phyloP scores from a whole-genome alignment of 257 asterid species.

The Solanum sparsipilum region DNA sequence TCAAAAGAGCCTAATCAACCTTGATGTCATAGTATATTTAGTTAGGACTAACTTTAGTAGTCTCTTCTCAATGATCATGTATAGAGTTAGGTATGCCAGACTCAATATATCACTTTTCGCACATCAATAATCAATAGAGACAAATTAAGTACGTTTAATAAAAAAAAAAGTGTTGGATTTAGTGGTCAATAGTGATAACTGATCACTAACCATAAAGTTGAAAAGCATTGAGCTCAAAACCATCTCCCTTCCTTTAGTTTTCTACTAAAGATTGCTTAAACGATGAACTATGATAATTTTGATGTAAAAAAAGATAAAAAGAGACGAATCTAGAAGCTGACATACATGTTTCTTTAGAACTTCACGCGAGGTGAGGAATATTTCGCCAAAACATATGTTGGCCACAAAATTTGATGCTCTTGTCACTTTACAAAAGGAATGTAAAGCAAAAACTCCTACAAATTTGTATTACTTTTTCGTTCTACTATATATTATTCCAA shows the following conservation, averaged over 20 bases:
- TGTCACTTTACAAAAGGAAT: constrained; percentile 10
- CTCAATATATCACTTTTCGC: neutral
- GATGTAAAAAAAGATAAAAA: neutral
- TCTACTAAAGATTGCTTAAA: neutral
- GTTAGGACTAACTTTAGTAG: neutral
- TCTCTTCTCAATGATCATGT: neutral
- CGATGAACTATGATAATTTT: neutral
- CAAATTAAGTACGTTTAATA: neutral
- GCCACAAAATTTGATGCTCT: constrained; percentile 2
- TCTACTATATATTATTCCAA: neutral
- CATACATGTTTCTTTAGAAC: constrained; percentile 1
- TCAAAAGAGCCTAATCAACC: neutral
- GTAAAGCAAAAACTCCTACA: neutral
- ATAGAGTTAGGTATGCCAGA: neutral
- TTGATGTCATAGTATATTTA: neutral
- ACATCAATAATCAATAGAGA: neutral
- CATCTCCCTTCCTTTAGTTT: neutral
- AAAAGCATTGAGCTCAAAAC: neutral
- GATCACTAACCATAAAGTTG: neutral
- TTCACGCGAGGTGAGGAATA: constrained; percentile 62
- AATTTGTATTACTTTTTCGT: neutral
- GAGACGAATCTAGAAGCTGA: neutral
- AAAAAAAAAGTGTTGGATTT: neutral
- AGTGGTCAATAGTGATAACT: neutral
- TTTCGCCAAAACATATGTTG: constrained; percentile 22